phyloP scores from a whole-genome alignment of 192 early-diverging fungal genomes.

The Rhizophagus clarus region DNA sequence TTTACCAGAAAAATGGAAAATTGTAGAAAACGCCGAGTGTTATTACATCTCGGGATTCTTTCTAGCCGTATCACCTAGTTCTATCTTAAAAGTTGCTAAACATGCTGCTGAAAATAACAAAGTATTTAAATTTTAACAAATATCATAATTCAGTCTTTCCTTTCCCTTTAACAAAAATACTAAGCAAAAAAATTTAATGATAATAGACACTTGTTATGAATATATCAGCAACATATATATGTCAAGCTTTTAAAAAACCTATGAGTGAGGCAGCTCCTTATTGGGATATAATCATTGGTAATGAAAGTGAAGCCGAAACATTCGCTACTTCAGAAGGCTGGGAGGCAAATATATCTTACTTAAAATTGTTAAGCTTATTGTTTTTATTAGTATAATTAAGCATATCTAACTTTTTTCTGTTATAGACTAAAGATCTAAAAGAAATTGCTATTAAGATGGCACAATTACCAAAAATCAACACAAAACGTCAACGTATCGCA shows the following conservation, averaged over 20 bases:
- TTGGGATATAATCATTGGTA: conserved; percentile 94
- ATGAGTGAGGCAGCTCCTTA: conserved; percentile 81
- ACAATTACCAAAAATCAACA: conserved; percentile 79
- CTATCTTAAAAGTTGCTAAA: conserved; percentile 84
- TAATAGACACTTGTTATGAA: conserved; percentile 80
- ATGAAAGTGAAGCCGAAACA: conserved; percentile 93
- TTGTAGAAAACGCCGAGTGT: conserved; percentile 85
- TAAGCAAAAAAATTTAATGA: background rate
- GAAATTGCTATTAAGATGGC: conserved; percentile 83
- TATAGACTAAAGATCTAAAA: conserved; percentile 62
- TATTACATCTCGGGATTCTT: conserved; percentile 97
- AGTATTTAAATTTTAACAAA: conserved; percentile 33
- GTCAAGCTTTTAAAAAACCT: conserved; percentile 81
- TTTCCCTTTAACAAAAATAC: background rate
- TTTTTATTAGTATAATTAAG: background rate
- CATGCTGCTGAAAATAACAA: conserved; percentile 86
- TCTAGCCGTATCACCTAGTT: conserved; percentile 86
- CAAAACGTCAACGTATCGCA: conserved; percentile 74
- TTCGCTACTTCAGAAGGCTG: conserved; percentile 76
- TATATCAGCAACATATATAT: conserved; percentile 94
- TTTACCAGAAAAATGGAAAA: conserved; percentile 81
- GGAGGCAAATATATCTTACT: conserved; percentile 33
- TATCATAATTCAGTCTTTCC: background rate
- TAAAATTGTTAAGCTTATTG: too few relatives aligned
- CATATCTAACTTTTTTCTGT: background rate